Evolutionary conservation across 1,284 basidiomycete species (phyloP), one percentile per base, ranked within the genome.

Genomic region (Naganishia sp.): DNA sequence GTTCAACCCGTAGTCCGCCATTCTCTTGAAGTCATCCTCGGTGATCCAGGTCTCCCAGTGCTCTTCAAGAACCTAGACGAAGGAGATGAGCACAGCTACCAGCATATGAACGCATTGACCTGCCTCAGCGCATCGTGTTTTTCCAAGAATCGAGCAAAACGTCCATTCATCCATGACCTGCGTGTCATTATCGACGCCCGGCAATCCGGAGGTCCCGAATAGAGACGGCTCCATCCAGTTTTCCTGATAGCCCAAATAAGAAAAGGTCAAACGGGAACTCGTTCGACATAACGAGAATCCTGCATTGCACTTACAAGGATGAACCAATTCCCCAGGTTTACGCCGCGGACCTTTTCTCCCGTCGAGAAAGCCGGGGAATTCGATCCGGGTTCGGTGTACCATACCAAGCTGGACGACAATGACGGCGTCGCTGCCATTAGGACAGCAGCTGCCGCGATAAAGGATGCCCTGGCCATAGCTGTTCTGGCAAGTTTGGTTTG

Each of bases 21-120:
- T 72, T 23, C 75, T 72, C 60, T 72, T 70, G 69, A 82, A 81
- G 67, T 82, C 81, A 43, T 75, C 73, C 23, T 81, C 79, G n/a
- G 70, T 72, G 52, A 78, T 72, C 66, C 75, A 79, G 7, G 73
- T 77, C 45, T 71, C 70, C 75, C 75, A 78, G 52, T 78, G 77
- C 15, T 49, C 33, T 18, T 48, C 63, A 13, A 70, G 42, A 6
- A 49, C 46, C 49, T 63, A 31, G n/a, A 63, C 6, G 54, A 53
- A 21, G 43, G 36, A 9, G 36, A 49, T 21, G 18, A 39, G n/a
- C 53, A 31, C 18, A 7, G 11, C 9, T 9, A 67, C 36, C 74
- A 65, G 36, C 49, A 55, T 56, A 55, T 39, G 71, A 46, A 70
- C 64, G 18, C 74, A 52, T n/a, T 69, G 66, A 13, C 70, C 59